phyloP scores from a whole-genome alignment of 352 stramenopile species.

The Aphanomyces euteiches region DNA sequence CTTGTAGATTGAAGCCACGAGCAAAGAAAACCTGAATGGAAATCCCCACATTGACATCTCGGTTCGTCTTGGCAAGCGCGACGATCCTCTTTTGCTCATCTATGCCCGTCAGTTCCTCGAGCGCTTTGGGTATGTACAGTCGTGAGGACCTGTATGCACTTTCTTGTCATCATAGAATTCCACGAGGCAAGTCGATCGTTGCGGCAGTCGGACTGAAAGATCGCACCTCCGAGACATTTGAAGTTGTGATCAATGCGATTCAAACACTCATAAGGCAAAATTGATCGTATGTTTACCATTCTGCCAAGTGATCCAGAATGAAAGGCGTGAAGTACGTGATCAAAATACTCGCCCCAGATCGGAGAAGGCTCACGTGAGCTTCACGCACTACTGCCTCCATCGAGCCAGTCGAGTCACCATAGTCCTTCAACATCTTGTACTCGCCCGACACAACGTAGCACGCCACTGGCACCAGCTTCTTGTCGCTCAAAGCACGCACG shows the following conservation, averaged over 20 bases:
- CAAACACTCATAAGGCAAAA: background rate
- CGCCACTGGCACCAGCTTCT: slow-evolving; percentile 92
- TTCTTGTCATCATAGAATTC: slow-evolving; percentile 38
- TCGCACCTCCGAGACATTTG: slow-evolving; percentile 65
- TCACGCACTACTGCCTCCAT: slow-evolving; percentile 83
- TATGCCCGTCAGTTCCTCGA: slow-evolving; percentile 81
- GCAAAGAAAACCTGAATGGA: slow-evolving; percentile 73
- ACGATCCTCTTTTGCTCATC: slow-evolving; percentile 78
- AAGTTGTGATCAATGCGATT: slow-evolving; percentile 51
- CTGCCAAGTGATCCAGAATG: slow-evolving; percentile 77
- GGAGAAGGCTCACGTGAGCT: slow-evolving; percentile 71
- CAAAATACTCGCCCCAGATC: slow-evolving; percentile 95
- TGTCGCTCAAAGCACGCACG: slow-evolving; percentile 90
- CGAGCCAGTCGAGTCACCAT: slow-evolving; percentile 74
- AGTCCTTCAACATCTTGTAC: slow-evolving; percentile 99
- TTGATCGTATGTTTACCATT: slow-evolving; percentile 51
- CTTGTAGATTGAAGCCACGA: slow-evolving; percentile 58
- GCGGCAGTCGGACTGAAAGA: slow-evolving; percentile 75
- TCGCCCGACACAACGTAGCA: slow-evolving; percentile 99
- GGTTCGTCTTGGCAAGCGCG: slow-evolving; percentile 64
- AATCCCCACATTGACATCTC: slow-evolving; percentile 76
- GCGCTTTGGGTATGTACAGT: slow-evolving; percentile 63
- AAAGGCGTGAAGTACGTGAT: slow-evolving; percentile 97
- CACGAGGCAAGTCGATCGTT: slow-evolving; percentile 60
- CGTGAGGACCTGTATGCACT: background rate